A percentile compares a stretch with the other conserved stretches of the same genome.
Evolutionary conservation across 2,329 filamentous ascomycete genomes (phyloP).

Genomic region (Arthrobotrys iridis): DNA sequence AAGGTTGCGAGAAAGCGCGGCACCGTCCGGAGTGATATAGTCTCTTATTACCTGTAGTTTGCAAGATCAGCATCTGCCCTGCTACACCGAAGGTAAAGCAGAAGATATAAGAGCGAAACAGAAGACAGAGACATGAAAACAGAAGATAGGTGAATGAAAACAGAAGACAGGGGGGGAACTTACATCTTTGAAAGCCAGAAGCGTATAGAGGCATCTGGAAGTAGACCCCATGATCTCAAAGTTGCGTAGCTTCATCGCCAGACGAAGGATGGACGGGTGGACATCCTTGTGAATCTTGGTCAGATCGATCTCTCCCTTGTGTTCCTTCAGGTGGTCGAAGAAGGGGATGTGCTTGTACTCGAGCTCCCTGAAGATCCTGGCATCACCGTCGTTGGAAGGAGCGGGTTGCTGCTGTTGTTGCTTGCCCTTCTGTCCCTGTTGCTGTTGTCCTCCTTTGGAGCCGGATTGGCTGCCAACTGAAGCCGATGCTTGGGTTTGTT

Average conservation of each 20-base stretch:
- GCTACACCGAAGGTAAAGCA: too few relatives aligned
- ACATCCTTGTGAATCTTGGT: conserved; percentile 81
- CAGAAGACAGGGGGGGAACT: conserved; percentile 56
- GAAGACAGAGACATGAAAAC: not conserved
- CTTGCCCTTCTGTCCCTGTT: conserved; percentile 61
- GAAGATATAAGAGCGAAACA: conserved; percentile 25
- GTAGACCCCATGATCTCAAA: conserved; percentile 91
- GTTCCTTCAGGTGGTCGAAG: conserved; percentile 61
- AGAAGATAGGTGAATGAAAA: conserved; percentile 17
- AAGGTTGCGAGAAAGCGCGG: conserved; percentile 87
- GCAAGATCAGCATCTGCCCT: too few relatives aligned
- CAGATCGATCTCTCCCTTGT: conserved; percentile 69
- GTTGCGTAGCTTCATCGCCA: conserved; percentile 89
- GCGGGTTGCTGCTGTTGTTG: conserved; percentile 65
- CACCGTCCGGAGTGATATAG: conserved; percentile 88
- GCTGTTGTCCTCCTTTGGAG: conserved; percentile 37
- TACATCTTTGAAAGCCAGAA: conserved; percentile 89
- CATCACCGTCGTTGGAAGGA: conserved; percentile 51
- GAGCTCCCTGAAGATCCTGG: conserved; percentile 1
- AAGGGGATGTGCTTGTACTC: conserved; percentile 53
- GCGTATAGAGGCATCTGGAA: conserved; percentile 83
- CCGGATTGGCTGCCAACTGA: conserved; percentile 56
- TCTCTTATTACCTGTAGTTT: conserved; percentile 83
- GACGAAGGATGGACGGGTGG: conserved; percentile 82
- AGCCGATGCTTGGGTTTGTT: conserved; percentile 60